Evolutionary conservation across 78 protist species (phyloP).

Genomic region (Monosiga brevicollis): DNA sequence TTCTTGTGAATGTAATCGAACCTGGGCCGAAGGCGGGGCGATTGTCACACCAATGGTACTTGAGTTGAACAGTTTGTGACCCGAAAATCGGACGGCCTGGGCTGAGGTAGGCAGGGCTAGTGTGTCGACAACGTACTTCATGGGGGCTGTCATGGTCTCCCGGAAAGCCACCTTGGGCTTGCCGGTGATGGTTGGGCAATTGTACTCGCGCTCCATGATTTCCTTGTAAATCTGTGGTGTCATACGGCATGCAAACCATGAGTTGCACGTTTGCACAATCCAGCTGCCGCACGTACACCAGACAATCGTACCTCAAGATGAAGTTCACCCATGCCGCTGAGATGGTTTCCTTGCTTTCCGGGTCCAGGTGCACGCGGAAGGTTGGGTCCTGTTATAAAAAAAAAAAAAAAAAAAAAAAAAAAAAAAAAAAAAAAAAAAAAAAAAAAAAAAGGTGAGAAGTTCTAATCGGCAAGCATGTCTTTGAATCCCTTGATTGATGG

Average conservation of each 20-base stretch:
- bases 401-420: too few species aligned
- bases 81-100: too few species aligned
- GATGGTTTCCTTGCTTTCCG: constrained; percentile 32
- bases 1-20: constrained; percentile 83
- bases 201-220: constrained; percentile 73
- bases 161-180: constrained; percentile 79
- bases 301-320: constrained; percentile 66
- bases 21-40: background rate
- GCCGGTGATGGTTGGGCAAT: constrained; percentile 40
- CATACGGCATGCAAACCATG: too few species aligned
- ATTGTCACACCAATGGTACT: too few species aligned
- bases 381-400: constrained; percentile 86
- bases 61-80: too few species aligned
- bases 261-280: too few species aligned
- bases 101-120: too few species aligned
- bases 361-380: constrained; percentile 72
- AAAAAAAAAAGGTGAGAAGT: too few species aligned
- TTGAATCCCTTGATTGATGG: background rate
- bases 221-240: constrained; percentile 74
- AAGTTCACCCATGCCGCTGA: constrained; percentile 94
- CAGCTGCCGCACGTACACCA: too few species aligned
- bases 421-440: too few species aligned
- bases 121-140: background rate
- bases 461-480: too few species aligned
- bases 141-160: constrained; percentile 57